These are phyloP conservation scores for Candida sphagnicola DNA, from an alignment of 805 yeast species.

Conservation along the genomic window DNA sequence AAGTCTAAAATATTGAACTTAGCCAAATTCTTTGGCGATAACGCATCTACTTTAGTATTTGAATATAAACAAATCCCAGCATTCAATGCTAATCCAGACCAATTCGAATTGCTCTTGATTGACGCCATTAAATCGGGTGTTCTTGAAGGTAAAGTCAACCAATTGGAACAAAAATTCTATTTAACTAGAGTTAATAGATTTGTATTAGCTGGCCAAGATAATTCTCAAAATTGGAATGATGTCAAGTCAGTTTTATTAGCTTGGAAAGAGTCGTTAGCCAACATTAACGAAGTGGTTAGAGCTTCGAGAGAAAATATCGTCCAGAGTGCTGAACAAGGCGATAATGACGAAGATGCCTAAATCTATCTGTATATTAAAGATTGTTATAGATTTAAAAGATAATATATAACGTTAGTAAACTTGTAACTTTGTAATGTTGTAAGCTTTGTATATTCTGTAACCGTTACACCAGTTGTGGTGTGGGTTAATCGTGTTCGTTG, in stretches of 20 bases:
- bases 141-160: slow-evolving; percentile 43
- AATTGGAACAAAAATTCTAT: slow-evolving; percentile 36
- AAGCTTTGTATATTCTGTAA: too few species aligned
- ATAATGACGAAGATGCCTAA: slow-evolving; percentile 2
- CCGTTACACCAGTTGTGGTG: too few species aligned
- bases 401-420: too few species aligned
- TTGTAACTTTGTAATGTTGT: neutral
- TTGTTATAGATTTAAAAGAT: neutral
- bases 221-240: slow-evolving; percentile 31
- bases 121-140: slow-evolving; percentile 42
- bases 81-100: slow-evolving; percentile 23
- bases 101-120: slow-evolving; percentile 37
- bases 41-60: slow-evolving; percentile 9
- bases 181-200: slow-evolving; percentile 39
- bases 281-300: slow-evolving; percentile 38
- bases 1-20: slow-evolving; percentile 40
- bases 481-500: slow-evolving; percentile 15
- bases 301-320: slow-evolving; percentile 42
- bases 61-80: slow-evolving; percentile 35
- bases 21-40: slow-evolving; percentile 33
- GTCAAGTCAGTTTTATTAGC: slow-evolving; percentile 31
- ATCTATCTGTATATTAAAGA: slow-evolving; percentile 4
- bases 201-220: slow-evolving; percentile 34
- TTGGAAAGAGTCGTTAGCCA: slow-evolving; percentile 39
- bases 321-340: slow-evolving; percentile 1